Percentiles rank a stretch among this genome's conserved stretches.
These are phyloP conservation scores for Colletotrichum sp. DNA, from an alignment of 2,329 filamentous ascomycete genomes.

Conservation along the genomic window DNA sequence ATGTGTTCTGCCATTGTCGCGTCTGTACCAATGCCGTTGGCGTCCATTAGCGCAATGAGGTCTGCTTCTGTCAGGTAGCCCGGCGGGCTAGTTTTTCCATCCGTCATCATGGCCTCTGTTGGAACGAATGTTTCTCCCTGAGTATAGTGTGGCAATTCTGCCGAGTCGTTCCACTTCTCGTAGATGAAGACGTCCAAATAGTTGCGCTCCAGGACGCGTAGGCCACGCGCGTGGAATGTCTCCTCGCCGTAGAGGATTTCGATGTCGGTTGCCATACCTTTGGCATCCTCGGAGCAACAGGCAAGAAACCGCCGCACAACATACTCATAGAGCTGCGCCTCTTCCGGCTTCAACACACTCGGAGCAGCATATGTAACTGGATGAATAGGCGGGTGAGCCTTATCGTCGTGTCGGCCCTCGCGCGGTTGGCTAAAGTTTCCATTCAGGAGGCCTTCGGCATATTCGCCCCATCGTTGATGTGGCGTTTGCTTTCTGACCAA, in stretches of 20 bases:
- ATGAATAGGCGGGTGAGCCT: conserved; percentile 96
- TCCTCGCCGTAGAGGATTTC: conserved; percentile 87
- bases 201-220: conserved; percentile 86
- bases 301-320: conserved; percentile 90
- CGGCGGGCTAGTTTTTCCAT: conserved; percentile 88
- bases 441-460: conserved; percentile 76
- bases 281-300: conserved; percentile 93
- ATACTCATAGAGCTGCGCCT: conserved; percentile 88
- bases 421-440: conserved; percentile 84
- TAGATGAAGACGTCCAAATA: conserved; percentile 97
- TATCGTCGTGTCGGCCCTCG: conserved; percentile 87
- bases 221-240: conserved; percentile 79
- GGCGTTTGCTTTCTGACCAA: conserved; percentile 85
- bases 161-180: conserved; percentile 92
- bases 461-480: conserved; percentile 78
- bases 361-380: conserved; percentile 85
- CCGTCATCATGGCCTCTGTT: conserved; percentile 84
- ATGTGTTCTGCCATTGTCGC: conserved; percentile 99
- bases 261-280: conserved; percentile 84
- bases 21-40: conserved; percentile 97
- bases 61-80: conserved; percentile 93
- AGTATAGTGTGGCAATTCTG: conserved; percentile 79
- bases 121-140: conserved; percentile 86
- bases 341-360: conserved; percentile 66
- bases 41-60: conserved; percentile 95